phyloP scores from a whole-genome alignment of 352 stramenopile genomes.

The Lagenidium sp. region DNA sequence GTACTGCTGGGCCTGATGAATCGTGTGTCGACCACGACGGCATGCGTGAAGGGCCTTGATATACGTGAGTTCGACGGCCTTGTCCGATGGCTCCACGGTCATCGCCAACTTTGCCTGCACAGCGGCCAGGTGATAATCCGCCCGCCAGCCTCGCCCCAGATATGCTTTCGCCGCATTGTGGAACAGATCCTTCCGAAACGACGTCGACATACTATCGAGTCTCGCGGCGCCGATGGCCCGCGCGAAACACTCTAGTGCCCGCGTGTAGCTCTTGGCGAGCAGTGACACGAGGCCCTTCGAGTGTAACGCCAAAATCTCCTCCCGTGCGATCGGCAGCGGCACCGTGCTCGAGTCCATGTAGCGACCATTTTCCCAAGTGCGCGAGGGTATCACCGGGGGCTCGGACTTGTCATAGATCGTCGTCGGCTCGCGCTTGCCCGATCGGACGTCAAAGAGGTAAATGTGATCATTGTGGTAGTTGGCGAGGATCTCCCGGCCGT shows the following conservation, averaged over 20 bases:
- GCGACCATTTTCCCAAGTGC: too few relatives aligned
- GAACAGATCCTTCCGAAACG: constrained; percentile 45
- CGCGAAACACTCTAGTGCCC: constrained; percentile 21
- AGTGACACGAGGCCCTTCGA: constrained; percentile 16
- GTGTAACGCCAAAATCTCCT: background rate
- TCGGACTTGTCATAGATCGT: background rate
- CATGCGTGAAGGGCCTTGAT: constrained; percentile 38
- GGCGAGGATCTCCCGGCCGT: constrained; percentile 55
- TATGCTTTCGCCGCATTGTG: constrained; percentile 59
- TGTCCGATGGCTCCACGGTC: constrained; percentile 36
- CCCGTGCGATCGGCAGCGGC: background rate
- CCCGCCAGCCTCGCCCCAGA: constrained; percentile 48
- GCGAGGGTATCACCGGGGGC: too few relatives aligned
- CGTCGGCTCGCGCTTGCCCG: background rate
- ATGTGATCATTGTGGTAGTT: constrained; percentile 86
- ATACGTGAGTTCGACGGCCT: constrained; percentile 43
- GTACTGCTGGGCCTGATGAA: constrained; percentile 30
- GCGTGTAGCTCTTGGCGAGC: constrained; percentile 18
- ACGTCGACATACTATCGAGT: constrained; percentile 11
- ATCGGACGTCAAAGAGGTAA: constrained; percentile 56
- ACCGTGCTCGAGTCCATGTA: constrained; percentile 1
- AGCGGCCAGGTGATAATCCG: constrained; percentile 48
- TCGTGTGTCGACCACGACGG: constrained; percentile 30
- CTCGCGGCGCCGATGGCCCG: constrained; percentile 2
- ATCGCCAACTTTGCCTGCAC: constrained; percentile 58